Conservation (phyloP, 176 grass and related monocot genomes). For the Eragrostis curvula region DNA sequence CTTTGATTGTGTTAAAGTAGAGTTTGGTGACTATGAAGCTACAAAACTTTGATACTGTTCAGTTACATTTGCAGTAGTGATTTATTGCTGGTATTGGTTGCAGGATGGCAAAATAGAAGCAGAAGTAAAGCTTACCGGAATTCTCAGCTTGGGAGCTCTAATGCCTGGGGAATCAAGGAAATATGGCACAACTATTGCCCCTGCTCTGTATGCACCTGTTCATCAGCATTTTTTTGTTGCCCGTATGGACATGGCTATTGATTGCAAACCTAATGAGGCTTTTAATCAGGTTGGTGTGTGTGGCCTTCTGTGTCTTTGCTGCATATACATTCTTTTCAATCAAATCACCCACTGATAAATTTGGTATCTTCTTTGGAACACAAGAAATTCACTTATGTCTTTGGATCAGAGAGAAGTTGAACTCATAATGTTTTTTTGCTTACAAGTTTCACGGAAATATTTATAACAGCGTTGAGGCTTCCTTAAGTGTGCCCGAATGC, state of each 20-base stretch:
- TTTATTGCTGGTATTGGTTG: constrained; percentile 30
- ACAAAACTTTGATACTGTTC: not conserved
- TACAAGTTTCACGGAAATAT: not conserved
- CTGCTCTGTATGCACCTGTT: constrained; percentile 98
- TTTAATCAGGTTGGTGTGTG: constrained; percentile 93
- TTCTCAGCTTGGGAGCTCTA: constrained; percentile 97
- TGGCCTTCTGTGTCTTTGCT: not conserved
- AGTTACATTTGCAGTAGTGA: constrained; percentile 10
- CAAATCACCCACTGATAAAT: not conserved
- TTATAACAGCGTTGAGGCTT: constrained; percentile 16
- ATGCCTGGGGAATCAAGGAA: constrained; percentile 95
- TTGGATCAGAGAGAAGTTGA: not conserved
- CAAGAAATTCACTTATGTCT: not conserved
- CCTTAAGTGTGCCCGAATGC: not conserved
- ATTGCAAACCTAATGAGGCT: constrained; percentile 93
- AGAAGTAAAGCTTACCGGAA: constrained; percentile 98
- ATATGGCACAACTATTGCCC: constrained; percentile 99
- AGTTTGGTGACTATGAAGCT: constrained; percentile 11
- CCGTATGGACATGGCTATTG: constrained; percentile 98
- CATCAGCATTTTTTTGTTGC: constrained; percentile 99
- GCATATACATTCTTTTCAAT: not conserved
- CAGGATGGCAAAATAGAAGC: constrained; percentile 99
- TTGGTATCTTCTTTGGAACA: not conserved
- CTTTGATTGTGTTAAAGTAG: not conserved
- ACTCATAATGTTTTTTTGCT: not conserved